Percentiles rank a stretch among this genome's conserved stretches.
Evolutionary conservation across 805 yeast species (phyloP).

Genomic region (Huiozyma sinensis): DNA sequence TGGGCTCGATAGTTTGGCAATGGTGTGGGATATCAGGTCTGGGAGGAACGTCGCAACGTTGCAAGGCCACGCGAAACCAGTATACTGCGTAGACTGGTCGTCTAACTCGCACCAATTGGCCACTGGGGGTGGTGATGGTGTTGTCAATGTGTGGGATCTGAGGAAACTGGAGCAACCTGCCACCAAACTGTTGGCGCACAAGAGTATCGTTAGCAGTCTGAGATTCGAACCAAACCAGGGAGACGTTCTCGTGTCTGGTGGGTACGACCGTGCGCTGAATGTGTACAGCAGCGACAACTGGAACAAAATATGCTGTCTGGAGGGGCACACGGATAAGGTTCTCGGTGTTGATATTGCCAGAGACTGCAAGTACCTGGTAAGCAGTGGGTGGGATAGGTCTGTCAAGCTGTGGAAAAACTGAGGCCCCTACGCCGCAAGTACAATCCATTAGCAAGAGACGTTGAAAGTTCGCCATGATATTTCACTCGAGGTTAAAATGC

Average conservation of each 20-base stretch:
- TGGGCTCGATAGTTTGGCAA: slow-evolving; percentile 63
- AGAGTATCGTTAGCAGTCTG: slow-evolving; percentile 57
- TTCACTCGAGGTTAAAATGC: no score
- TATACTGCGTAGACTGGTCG: slow-evolving; percentile 65
- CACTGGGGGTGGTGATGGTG: slow-evolving; percentile 77
- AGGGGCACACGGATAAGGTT: slow-evolving; percentile 56
- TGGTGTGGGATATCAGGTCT: slow-evolving; percentile 79
- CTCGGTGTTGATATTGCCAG: slow-evolving; percentile 53
- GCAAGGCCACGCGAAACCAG: slow-evolving; percentile 60
- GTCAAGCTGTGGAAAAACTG: slow-evolving; percentile 47
- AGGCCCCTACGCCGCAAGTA: no score
- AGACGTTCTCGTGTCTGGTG: slow-evolving; percentile 43
- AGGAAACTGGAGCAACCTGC: slow-evolving; percentile 30
- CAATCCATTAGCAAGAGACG: no score
- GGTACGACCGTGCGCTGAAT: slow-evolving; percentile 63
- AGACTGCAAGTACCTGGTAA: slow-evolving; percentile 36
- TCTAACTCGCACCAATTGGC: slow-evolving; percentile 66
- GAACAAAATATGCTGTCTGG: slow-evolving; percentile 42
- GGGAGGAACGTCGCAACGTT: slow-evolving; percentile 55
- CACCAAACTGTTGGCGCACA: slow-evolving; percentile 58
- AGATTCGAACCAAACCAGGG: slow-evolving; percentile 39
- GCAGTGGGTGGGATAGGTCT: slow-evolving; percentile 80
- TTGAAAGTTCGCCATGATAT: no score
- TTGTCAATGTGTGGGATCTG: slow-evolving; percentile 79
- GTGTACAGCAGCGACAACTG: slow-evolving; percentile 64